Evolutionary conservation across 306 rosid genomes (phyloP).

Genomic region (Medicago ruthenica): DNA sequence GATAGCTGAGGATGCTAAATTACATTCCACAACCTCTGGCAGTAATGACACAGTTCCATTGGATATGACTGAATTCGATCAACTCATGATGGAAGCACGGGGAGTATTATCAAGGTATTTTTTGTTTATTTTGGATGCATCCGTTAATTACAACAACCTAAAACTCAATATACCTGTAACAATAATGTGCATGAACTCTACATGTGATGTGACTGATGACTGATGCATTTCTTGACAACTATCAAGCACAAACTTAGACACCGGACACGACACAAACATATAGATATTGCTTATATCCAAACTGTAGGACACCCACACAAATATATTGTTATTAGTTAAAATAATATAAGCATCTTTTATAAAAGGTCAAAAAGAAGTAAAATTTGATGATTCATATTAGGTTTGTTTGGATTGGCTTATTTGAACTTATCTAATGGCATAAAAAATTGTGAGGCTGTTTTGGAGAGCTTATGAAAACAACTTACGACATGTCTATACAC

Average conservation of each 20-base stretch:
- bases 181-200: neutral
- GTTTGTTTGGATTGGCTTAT: too few relatives aligned
- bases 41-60: slow-evolving; percentile 44
- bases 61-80: slow-evolving; percentile 66
- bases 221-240: neutral
- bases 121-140: slow-evolving; percentile 25
- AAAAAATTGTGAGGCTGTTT: too few relatives aligned
- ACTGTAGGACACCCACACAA: neutral
- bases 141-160: slow-evolving; percentile 6
- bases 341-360: too few relatives aligned
- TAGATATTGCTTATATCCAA: neutral
- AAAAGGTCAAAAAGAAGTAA: too few relatives aligned
- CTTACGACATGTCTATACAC: too few relatives aligned
- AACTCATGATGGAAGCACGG: slow-evolving; percentile 78
- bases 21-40: slow-evolving; percentile 47
- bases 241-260: neutral
- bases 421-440: too few relatives aligned
- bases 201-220: neutral
- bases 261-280: neutral
- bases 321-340: neutral
- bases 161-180: slow-evolving; percentile 18
- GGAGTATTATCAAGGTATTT: slow-evolving; percentile 82
- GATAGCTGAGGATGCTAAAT: slow-evolving; percentile 68
- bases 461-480: too few relatives aligned
- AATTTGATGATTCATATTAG: too few relatives aligned